Conservation (phyloP, 352 stramenopile genomes). For the Phytophthora citricola region DNA sequence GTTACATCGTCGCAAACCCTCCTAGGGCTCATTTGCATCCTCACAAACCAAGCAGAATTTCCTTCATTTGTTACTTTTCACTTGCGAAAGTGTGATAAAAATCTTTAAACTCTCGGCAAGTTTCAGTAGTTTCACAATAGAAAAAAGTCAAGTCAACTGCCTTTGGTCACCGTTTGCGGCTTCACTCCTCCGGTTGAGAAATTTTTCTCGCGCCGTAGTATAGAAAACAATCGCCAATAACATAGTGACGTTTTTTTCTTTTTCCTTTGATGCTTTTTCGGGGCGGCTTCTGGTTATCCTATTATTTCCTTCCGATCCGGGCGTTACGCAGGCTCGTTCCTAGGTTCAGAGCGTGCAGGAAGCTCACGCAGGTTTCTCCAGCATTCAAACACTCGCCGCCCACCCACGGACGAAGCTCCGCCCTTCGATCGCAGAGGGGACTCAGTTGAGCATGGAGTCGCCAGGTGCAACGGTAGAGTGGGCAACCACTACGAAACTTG, state of each 20-base stretch:
- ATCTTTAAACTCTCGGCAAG: neutral
- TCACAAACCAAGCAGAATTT: slow-evolving; percentile 7
- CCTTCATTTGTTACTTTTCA: neutral
- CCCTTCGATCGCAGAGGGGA: slow-evolving; percentile 45
- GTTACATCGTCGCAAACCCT: slow-evolving; percentile 21
- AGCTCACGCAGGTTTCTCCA: slow-evolving; percentile 11
- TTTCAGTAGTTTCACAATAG: slow-evolving; percentile 12
- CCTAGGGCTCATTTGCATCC: no score
- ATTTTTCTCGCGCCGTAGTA: slow-evolving; percentile 5
- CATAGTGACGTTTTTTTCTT: slow-evolving; percentile 12
- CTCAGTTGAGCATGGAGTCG: slow-evolving; percentile 34
- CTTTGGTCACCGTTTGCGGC: neutral
- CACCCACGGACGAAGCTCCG: slow-evolving; percentile 14
- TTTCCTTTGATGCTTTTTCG: slow-evolving; percentile 25
- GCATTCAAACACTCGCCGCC: slow-evolving; percentile 39
- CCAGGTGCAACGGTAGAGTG: slow-evolving; percentile 27
- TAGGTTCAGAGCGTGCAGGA: slow-evolving; percentile 23
- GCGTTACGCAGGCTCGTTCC: slow-evolving; percentile 26
- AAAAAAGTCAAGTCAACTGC: slow-evolving; percentile 12
- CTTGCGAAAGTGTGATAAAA: neutral
- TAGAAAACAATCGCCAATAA: slow-evolving; percentile 11
- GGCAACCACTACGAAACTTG: slow-evolving; percentile 33
- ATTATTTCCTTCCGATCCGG: slow-evolving; percentile 24
- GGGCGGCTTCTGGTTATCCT: slow-evolving; percentile 25
- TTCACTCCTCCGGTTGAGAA: slow-evolving; percentile 10